A percentile compares a stretch with the other conserved stretches of the same genome.
Evolutionary conservation across 2,329 filamentous ascomycete species (phyloP).

Genomic region (Penicillium sp.): DNA sequence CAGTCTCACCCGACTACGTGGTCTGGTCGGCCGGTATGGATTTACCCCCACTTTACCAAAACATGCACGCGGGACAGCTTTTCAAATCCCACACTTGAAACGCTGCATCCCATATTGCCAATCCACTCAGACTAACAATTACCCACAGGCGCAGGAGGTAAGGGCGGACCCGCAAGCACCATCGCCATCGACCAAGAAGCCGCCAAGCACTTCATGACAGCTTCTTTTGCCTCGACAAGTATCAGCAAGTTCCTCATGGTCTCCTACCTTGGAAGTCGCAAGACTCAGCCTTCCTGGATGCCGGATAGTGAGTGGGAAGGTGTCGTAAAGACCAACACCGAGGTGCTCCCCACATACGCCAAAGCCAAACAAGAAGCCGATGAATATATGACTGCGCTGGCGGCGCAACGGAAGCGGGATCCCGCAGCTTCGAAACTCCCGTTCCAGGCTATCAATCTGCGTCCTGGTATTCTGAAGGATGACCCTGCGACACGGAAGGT

Average conservation of each 20-base stretch:
- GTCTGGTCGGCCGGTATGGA: slow-evolving; percentile 50
- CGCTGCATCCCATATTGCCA: neutral
- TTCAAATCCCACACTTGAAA: neutral
- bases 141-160: slow-evolving; percentile 54
- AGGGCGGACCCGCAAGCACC: slow-evolving; percentile 54
- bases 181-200: slow-evolving; percentile 57
- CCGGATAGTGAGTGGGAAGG: slow-evolving; percentile 49
- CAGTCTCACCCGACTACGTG: slow-evolving; percentile 47
- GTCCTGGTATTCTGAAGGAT: slow-evolving; percentile 54
- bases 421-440: slow-evolving; percentile 7
- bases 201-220: slow-evolving; percentile 57
- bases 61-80: neutral
- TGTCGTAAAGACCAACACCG: slow-evolving; percentile 50
- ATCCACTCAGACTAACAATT: neutral
- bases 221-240: slow-evolving; percentile 46
- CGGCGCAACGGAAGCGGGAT: slow-evolving; percentile 35
- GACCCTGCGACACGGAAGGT: slow-evolving; percentile 51
- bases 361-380: slow-evolving; percentile 59
- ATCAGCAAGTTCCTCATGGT: slow-evolving; percentile 59
- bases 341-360: slow-evolving; percentile 54
- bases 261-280: slow-evolving; percentile 55
- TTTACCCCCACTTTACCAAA: slow-evolving; percentile 6
- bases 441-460: slow-evolving; percentile 54
- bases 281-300: slow-evolving; percentile 54
- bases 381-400: slow-evolving; percentile 54